These are phyloP conservation scores for Tolypocladium capitatum DNA, from an alignment of 2,329 filamentous ascomycete species.

Conservation along the genomic window DNA sequence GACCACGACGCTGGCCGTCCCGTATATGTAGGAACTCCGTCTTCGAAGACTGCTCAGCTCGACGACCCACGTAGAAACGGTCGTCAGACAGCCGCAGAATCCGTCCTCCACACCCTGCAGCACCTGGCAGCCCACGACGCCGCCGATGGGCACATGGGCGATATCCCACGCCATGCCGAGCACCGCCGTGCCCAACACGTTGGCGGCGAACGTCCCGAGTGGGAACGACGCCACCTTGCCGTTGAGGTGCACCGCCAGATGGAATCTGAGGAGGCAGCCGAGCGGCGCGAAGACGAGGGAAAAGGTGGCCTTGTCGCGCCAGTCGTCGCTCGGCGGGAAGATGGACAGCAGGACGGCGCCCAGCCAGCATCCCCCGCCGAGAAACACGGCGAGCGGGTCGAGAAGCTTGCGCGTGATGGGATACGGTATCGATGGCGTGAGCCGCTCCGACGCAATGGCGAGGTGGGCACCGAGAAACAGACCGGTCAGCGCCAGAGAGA, in stretches of 20 bases:
- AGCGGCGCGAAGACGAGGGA: conserved; percentile 70
- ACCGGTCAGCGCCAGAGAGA: conserved; percentile 56
- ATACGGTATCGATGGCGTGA: conserved; percentile 49
- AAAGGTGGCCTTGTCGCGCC: conserved; percentile 66
- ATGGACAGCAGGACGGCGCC: conserved; percentile 60
- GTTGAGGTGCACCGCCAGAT: conserved; percentile 60
- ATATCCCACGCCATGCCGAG: conserved; percentile 69
- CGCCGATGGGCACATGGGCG: conserved; percentile 49
- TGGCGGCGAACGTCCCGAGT: conserved; percentile 73
- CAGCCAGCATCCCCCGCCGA: conserved; percentile 66
- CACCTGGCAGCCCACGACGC: conserved; percentile 51
- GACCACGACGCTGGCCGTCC: conserved; percentile 42
- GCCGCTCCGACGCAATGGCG: conserved; percentile 45
- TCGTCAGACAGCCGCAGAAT: conserved; percentile 54
- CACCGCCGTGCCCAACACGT: conserved; percentile 62
- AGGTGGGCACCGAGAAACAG: conserved; percentile 64
- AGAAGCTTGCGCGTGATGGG: conserved; percentile 42
- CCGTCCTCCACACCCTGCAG: conserved; percentile 54
- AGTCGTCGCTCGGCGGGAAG: conserved; percentile 57
- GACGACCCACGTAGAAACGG: conserved; percentile 53
- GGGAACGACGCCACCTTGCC: conserved; percentile 54
- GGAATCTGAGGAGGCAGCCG: conserved; percentile 66
- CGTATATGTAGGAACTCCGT: conserved; percentile 55
- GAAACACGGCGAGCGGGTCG: conserved; percentile 48
- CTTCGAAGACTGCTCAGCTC: conserved; percentile 42